These are phyloP conservation scores for Crotalaria pallida DNA, from an alignment of 306 rosid species.

Conservation along the genomic window DNA sequence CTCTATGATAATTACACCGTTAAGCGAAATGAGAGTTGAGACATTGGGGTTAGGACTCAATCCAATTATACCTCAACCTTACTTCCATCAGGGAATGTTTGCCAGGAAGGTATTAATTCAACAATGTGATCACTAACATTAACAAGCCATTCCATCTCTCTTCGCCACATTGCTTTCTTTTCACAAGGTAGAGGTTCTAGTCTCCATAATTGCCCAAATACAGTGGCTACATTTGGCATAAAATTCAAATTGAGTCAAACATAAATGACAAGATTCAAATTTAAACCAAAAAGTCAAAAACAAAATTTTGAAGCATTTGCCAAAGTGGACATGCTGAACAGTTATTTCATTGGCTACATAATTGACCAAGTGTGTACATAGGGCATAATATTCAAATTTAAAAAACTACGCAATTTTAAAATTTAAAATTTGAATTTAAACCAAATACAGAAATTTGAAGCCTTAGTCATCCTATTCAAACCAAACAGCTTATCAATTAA, in stretches of 20 bases:
- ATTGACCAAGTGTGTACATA: constrained; percentile 76
- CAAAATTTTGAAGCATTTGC: not conserved
- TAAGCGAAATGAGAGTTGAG: not conserved
- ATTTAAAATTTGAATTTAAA: not conserved
- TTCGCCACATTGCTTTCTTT: constrained; percentile 77
- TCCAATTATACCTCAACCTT: constrained; percentile 65
- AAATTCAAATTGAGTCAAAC: not conserved
- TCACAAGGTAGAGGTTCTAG: constrained; percentile 63
- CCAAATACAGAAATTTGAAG: not conserved
- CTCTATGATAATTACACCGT: constrained; percentile 25
- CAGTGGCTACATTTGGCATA: constrained; percentile 50
- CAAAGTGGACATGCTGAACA: not conserved
- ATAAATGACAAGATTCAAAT: not conserved
- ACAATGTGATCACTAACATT: constrained; percentile 83
- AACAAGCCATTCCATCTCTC: constrained; percentile 90
- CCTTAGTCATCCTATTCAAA: not conserved
- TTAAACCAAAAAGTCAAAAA: not conserved
- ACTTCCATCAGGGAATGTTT: constrained; percentile 88
- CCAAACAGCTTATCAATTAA: not conserved
- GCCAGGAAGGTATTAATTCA: constrained; percentile 79
- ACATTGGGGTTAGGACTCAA: not conserved
- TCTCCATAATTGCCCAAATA: constrained; percentile 94
- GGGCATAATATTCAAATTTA: constrained; percentile 17
- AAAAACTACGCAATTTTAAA: not conserved
- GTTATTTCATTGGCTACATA: constrained; percentile 48